Evolutionary conservation across 768 basidiomycete genomes (phyloP).

Genomic region (Suillus discolor): DNA sequence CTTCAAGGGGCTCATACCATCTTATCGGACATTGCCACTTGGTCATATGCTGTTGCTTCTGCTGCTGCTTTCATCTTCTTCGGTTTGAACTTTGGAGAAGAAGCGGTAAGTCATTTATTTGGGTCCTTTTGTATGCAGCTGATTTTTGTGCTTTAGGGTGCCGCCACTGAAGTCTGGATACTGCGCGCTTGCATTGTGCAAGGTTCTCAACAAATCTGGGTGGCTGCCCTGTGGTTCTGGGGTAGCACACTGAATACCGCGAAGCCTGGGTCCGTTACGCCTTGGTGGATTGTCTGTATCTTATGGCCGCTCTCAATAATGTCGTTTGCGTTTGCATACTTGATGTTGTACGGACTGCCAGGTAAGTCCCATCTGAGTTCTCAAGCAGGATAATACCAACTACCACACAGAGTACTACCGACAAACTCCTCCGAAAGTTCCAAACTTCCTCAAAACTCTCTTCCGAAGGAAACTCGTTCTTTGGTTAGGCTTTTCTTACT

Average conservation of each 20-base stretch:
- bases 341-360: constrained; percentile 86
- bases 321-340: constrained; percentile 76
- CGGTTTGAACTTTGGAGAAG: constrained; percentile 95
- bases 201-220: constrained; percentile 95
- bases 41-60: constrained; percentile 92
- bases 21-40: constrained; percentile 79
- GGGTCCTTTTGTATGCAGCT: constrained; percentile 12
- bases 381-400: constrained; percentile 12
- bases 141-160: constrained; percentile 54
- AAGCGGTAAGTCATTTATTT: constrained; percentile 62
- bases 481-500: constrained; percentile 48
- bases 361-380: constrained; percentile 44
- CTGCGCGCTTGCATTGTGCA: constrained; percentile 91
- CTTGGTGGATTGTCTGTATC: constrained; percentile 85
- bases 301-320: constrained; percentile 82
- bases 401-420: constrained; percentile 72
- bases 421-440: constrained; percentile 93
- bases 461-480: constrained; percentile 90
- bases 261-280: constrained; percentile 54
- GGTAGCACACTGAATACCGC: constrained; percentile 74
- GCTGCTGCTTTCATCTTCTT: constrained; percentile 93
- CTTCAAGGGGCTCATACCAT: constrained; percentile 65
- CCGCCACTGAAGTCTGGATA: constrained; percentile 94
- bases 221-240: constrained; percentile 96
- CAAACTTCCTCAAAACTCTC: constrained; percentile 86